phyloP scores from a whole-genome alignment of 768 basidiomycete species.

The Macrocybe gigantea region DNA sequence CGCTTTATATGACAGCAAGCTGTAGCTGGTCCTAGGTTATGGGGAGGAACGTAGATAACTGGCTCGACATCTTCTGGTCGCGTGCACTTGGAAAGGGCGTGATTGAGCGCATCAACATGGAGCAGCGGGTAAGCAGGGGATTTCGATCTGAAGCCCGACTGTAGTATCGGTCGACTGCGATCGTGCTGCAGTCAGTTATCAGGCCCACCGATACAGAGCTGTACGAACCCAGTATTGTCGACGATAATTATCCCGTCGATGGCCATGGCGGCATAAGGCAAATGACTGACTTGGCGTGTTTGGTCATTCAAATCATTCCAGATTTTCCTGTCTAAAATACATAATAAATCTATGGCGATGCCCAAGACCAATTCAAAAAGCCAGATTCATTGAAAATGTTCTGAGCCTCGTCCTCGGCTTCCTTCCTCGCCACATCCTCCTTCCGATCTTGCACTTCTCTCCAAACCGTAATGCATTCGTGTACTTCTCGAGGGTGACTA shows the following conservation, averaged over 20 bases:
- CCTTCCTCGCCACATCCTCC: conserved; percentile 26
- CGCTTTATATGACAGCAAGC: conserved; percentile 81
- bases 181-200: conserved; percentile 13
- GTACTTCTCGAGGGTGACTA: conserved; percentile 67
- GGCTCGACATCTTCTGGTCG: conserved; percentile 61
- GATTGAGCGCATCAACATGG: conserved; percentile 82
- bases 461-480: conserved; percentile 68
- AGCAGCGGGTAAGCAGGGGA: conserved; percentile 75
- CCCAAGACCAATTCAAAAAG: conserved; percentile 69
- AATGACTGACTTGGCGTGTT: conserved; percentile 1
- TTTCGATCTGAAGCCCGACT: conserved; percentile 82
- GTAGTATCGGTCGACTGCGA: conserved; percentile 71
- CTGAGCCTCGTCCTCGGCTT: conserved; percentile 38
- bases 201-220: conserved; percentile 5
- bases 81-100: conserved; percentile 53
- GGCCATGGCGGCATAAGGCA: conserved; percentile 38
- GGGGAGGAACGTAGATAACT: conserved; percentile 59
- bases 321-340: conserved; percentile 1
- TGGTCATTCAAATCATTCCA: conserved; percentile 3
- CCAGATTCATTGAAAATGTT: conserved; percentile 43
- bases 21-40: conserved; percentile 44
- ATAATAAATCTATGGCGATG: conserved; percentile 36
- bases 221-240: conserved; percentile 63
- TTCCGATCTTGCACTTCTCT: conserved; percentile 41
- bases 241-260: conserved; percentile 81